Conservation (phyloP, 345 rosid genomes). For the Syzygium jambos region DNA sequence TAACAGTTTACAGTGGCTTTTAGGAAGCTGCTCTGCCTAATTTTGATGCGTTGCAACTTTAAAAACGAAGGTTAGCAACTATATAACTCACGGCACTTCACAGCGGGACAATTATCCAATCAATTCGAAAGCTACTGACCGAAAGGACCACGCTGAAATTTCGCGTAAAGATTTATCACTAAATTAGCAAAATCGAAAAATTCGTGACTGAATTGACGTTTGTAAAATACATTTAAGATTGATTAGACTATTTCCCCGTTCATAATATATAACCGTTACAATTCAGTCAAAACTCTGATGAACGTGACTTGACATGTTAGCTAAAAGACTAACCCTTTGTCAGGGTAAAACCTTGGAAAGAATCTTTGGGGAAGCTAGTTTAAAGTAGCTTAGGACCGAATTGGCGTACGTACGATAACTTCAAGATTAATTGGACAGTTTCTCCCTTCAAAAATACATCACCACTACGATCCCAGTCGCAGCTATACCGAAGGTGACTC, state of each 20-base stretch:
- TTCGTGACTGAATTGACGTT: rapidly evolving
- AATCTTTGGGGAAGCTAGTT: background rate
- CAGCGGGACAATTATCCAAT: background rate
- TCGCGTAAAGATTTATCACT: rapidly evolving
- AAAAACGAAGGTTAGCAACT: background rate
- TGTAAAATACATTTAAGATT: background rate
- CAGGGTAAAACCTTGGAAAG: background rate
- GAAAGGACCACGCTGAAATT: background rate
- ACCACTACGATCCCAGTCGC: no score
- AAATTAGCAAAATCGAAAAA: background rate
- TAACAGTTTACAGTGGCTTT: background rate
- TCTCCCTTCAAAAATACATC: background rate
- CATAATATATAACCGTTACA: no score
- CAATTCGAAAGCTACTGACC: background rate
- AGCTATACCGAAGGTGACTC: background rate
- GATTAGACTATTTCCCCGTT: background rate
- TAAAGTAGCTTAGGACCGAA: background rate
- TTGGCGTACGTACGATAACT: rapidly evolving
- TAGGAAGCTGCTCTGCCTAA: background rate
- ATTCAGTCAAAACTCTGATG: background rate
- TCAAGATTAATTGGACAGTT: background rate
- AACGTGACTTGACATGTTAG: background rate
- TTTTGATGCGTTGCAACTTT: background rate
- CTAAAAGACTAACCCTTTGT: background rate
- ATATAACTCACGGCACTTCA: background rate